Evolutionary conservation across 2,329 filamentous ascomycete species (phyloP), one percentile per base, ranked within the genome.

Genomic region (Neoascochyta sp.): DNA sequence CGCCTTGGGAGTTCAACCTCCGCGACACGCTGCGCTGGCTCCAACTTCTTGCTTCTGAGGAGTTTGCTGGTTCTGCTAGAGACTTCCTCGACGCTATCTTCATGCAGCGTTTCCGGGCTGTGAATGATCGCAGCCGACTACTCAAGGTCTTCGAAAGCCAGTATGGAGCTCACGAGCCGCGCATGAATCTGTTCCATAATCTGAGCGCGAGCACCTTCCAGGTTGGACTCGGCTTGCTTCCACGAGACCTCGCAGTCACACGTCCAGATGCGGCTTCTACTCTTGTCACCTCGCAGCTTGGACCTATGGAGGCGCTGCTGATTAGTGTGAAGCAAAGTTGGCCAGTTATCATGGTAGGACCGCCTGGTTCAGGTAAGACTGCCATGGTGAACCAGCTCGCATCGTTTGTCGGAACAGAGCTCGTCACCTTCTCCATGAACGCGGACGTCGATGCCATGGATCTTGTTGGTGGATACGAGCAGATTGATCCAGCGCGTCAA

Each of bases 381-480:
- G 76, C 78, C 4, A 71, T 95, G 4, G 68, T 98, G 9, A 75
- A 82, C 37, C 81, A 90, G 42, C 72, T 95, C 16, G 89, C 92
- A n/a, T 81, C 83, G 9, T 66, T 83, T 14, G 78, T 78, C 22
- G 92, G 92, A 14, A 83, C 83, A 32, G 72, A 79, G 1, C 68
- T 96, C 3, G 76, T 89, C 17, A 83, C 87, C 10, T 86, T 96
- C 50, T 81, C 89, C 1, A 79, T 98, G 65, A 98, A 95, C 56
- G 83, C 89, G 5, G 93, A 98, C 50, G 85, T 95, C 24, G 92
- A 98, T 60, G 89, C 90, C 1, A 95, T 95, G 80, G 92, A 98
- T 63, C 77, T 98, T 33, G 86, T 98, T 34, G 92, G 92, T 52
- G 92, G 92, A 0, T 98, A 95, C 55, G 92, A 98, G 60, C 92